phyloP scores from a whole-genome alignment of 352 stramenopile species.

The Phytophthora megakarya region DNA sequence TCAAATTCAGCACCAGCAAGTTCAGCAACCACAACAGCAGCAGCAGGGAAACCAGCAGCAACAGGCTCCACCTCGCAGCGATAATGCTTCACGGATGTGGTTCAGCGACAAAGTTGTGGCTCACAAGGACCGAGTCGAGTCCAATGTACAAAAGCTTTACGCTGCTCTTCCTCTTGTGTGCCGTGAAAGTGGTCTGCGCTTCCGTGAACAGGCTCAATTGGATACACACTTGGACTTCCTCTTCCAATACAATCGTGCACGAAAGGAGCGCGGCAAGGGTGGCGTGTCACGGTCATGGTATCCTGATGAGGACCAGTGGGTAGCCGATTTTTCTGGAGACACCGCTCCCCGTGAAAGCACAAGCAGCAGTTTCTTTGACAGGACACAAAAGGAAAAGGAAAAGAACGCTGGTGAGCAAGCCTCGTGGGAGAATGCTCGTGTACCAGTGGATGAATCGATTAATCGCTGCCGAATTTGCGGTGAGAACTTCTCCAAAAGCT shows the following conservation, averaged over 20 bases:
- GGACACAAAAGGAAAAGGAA: slow-evolving; percentile 57
- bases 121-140: slow-evolving; percentile 86
- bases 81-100: slow-evolving; percentile 79
- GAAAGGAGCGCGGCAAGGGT: slow-evolving; percentile 83
- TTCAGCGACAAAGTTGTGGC: slow-evolving; percentile 84
- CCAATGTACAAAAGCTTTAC: slow-evolving; percentile 88
- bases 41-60: slow-evolving; percentile 23
- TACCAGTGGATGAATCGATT: slow-evolving; percentile 81
- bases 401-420: slow-evolving; percentile 55
- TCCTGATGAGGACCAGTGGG: slow-evolving; percentile 81
- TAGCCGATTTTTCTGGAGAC: slow-evolving; percentile 69
- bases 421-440: slow-evolving; percentile 64
- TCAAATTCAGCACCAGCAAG: slow-evolving; percentile 19
- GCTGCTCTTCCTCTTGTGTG: slow-evolving; percentile 81
- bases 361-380: slow-evolving; percentile 81
- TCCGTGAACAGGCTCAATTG: slow-evolving; percentile 77
- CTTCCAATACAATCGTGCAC: slow-evolving; percentile 84
- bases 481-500: slow-evolving; percentile 83
- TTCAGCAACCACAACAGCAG: slow-evolving; percentile 16
- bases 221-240: slow-evolving; percentile 86
- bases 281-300: slow-evolving; percentile 86
- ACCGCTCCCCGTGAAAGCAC: slow-evolving; percentile 67
- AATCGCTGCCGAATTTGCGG: slow-evolving; percentile 87
- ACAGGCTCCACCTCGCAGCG: slow-evolving; percentile 23
- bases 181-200: slow-evolving; percentile 78